phyloP scores from a whole-genome alignment of 768 basidiomycete species.

The Termitomyces bulborhizus region DNA sequence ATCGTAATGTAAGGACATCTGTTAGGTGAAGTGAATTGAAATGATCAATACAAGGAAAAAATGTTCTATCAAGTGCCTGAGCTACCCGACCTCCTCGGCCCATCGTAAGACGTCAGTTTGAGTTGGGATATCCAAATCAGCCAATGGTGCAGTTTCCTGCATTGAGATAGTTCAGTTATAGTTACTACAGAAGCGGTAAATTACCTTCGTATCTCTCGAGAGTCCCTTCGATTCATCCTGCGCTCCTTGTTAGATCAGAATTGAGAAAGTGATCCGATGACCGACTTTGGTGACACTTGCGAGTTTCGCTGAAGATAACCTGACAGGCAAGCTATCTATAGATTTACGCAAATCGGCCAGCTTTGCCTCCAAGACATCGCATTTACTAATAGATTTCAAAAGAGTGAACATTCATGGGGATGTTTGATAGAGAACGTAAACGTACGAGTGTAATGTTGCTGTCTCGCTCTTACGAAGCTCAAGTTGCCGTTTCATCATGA shows the following conservation, averaged over 20 bases:
- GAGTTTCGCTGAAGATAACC: not conserved
- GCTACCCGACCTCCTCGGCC: slow-evolving; percentile 41
- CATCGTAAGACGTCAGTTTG: slow-evolving; percentile 46
- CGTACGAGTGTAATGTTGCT: slow-evolving; percentile 59
- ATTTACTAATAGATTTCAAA: slow-evolving; percentile 44
- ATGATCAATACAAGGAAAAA: not conserved
- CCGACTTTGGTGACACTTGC: not conserved
- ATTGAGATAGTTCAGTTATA: not conserved
- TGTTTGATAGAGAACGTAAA: slow-evolving; percentile 29
- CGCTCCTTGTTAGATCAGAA: not conserved
- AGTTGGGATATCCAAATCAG: slow-evolving; percentile 11
- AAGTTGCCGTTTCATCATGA: slow-evolving; percentile 76
- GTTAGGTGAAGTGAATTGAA: not conserved
- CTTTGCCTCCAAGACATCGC: slow-evolving; percentile 60
- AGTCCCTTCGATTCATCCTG: not conserved
- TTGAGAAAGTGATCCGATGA: not conserved
- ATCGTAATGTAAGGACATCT: too few species aligned
- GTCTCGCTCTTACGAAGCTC: slow-evolving; percentile 73
- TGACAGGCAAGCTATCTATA: slow-evolving; percentile 13
- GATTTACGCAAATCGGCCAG: slow-evolving; percentile 48
- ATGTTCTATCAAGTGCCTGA: not conserved
- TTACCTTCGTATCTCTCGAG: not conserved
- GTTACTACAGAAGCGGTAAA: not conserved
- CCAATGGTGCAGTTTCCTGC: not conserved
- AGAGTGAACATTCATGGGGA: not conserved